These are phyloP conservation scores for Pachysandra terminalis DNA, from an alignment of 164 flowering plant species.

Conservation along the genomic window DNA sequence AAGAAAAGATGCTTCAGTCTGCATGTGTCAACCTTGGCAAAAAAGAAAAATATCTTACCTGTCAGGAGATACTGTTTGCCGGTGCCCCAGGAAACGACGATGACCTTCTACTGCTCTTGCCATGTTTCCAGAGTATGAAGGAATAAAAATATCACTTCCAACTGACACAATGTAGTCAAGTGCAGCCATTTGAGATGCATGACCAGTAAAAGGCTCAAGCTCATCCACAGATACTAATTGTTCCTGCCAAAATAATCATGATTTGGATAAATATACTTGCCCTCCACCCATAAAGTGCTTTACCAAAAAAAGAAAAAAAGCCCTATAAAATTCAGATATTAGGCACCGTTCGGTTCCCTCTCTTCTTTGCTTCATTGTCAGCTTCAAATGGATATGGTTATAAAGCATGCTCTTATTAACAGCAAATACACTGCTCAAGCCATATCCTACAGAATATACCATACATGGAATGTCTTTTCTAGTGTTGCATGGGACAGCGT, in stretches of 20 bases:
- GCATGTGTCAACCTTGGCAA: not conserved
- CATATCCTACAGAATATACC: no score
- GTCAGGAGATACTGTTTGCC: slow-evolving; percentile 88
- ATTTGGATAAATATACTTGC: not conserved
- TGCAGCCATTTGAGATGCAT: slow-evolving; percentile 97
- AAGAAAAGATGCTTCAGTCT: not conserved
- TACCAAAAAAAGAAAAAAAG: no score
- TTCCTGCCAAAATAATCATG: slow-evolving; percentile 48
- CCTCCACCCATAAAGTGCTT: not conserved
- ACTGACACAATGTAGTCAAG: slow-evolving; percentile 95
- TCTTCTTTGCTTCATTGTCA: no score
- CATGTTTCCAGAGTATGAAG: slow-evolving; percentile 98
- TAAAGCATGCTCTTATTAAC: no score
- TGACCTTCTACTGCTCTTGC: slow-evolving; percentile 98
- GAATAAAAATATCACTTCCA: slow-evolving; percentile 92
- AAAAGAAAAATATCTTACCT: slow-evolving; percentile 37
- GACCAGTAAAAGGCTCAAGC: slow-evolving; percentile 67
- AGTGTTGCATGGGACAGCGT: not conserved
- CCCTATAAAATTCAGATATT: no score
- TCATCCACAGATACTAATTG: slow-evolving; percentile 73
- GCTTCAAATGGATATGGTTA: no score
- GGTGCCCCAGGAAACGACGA: slow-evolving; percentile 89
- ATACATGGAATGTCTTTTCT: not conserved
- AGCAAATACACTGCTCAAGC: not conserved
- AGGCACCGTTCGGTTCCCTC: no score